Evolutionary conservation across 1,284 basidiomycete genomes (phyloP).

Genomic region (Naganishia cerealis): DNA sequence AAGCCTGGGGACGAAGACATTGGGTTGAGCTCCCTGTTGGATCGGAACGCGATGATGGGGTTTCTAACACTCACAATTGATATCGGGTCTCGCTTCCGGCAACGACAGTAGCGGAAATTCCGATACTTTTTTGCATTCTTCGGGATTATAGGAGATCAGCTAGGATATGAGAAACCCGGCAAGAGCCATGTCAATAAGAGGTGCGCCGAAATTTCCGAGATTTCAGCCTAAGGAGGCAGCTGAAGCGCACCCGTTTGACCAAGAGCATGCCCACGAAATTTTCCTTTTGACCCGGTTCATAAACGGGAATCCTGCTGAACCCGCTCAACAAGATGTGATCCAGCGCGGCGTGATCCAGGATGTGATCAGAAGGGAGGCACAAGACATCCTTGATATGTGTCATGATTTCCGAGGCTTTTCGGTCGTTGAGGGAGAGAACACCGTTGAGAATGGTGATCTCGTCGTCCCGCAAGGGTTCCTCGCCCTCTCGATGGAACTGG

Average conservation of each 20-base stretch:
- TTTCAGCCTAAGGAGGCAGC: too few relatives aligned
- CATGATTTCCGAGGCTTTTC: constrained; percentile 81
- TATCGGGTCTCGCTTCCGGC: constrained; percentile 82
- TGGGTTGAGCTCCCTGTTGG: neutral
- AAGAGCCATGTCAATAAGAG: constrained; percentile 10
- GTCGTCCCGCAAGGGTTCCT: constrained; percentile 83
- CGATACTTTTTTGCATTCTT: constrained; percentile 72
- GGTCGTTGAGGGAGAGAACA: constrained; percentile 79
- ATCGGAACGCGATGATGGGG: constrained; percentile 21
- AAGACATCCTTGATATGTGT: constrained; percentile 67
- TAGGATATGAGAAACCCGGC: constrained; percentile 45
- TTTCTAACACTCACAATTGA: constrained; percentile 66
- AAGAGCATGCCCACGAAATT: constrained; percentile 85
- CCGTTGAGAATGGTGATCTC: constrained; percentile 83
- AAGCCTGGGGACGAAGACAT: constrained; percentile 16
- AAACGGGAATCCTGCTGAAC: constrained; percentile 90
- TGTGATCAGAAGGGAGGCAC: constrained; percentile 63
- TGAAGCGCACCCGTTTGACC: constrained; percentile 67
- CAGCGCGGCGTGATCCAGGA: constrained; percentile 76
- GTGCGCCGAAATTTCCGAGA: constrained; percentile 29
- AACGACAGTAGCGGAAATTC: constrained; percentile 75
- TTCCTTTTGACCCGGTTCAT: constrained; percentile 70
- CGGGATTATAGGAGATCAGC: constrained; percentile 87
- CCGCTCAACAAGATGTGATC: constrained; percentile 74
- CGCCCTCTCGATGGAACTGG: constrained; percentile 78